phyloP scores from a whole-genome alignment of 768 basidiomycete genomes.

The Cystofilobasidium ferigula region DNA sequence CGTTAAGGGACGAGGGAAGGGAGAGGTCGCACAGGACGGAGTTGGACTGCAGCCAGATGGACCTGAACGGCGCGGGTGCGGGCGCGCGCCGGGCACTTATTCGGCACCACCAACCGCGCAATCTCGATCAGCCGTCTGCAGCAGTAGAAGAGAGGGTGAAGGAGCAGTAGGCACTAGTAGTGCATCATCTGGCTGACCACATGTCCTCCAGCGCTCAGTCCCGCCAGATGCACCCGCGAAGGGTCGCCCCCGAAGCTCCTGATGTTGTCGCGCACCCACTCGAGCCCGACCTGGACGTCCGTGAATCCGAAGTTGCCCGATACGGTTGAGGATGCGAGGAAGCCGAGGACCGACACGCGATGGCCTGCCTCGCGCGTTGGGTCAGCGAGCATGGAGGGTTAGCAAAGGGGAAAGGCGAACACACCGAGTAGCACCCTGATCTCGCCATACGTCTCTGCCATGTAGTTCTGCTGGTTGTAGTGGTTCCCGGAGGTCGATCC shows the following conservation, averaged over 20 bases:
- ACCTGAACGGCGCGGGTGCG: slow-evolving; percentile 50
- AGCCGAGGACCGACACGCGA: slow-evolving; percentile 50
- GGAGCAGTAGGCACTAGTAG: slow-evolving; percentile 44
- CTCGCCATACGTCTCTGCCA: slow-evolving; percentile 53
- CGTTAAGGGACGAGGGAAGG: background rate
- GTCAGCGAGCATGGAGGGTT: background rate
- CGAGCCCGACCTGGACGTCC: slow-evolving; percentile 67
- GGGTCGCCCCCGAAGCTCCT: slow-evolving; percentile 55
- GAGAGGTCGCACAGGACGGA: slow-evolving; percentile 55
- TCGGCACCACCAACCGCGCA: too few species aligned
- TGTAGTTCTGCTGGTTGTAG: slow-evolving; percentile 54
- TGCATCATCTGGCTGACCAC: slow-evolving; percentile 65
- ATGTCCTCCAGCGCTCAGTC: slow-evolving; percentile 64
- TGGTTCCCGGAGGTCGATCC: slow-evolving; percentile 57
- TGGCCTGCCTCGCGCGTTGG: background rate
- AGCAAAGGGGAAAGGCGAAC: slow-evolving; percentile 41
- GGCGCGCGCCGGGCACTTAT: background rate
- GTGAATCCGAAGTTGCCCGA: slow-evolving; percentile 74
- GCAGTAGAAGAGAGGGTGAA: background rate
- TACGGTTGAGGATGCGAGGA: slow-evolving; percentile 54
- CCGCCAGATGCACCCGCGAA: slow-evolving; percentile 51
- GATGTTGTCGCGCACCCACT: slow-evolving; percentile 62
- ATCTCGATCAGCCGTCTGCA: too few species aligned
- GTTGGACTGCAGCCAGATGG: slow-evolving; percentile 62
- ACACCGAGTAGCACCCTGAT: slow-evolving; percentile 66